Conservation (phyloP, 306 rosid genomes). For the Argentina anserina region DNA sequence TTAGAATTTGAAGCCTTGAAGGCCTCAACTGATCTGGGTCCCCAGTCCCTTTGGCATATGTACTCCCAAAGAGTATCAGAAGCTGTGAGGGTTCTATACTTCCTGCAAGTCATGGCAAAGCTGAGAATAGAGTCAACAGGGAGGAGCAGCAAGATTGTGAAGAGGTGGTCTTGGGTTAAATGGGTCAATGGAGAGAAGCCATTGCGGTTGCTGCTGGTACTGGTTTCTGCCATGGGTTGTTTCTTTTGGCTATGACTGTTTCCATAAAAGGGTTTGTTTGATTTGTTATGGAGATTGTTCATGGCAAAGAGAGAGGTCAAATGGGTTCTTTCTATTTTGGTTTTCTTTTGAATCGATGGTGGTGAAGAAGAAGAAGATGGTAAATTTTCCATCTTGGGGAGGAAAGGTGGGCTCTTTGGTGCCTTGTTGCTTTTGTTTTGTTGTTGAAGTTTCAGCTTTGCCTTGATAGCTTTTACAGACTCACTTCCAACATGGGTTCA, state of each 20-base stretch:
- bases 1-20: slow-evolving; percentile 37
- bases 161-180: slow-evolving; percentile 67
- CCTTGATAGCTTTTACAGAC: background rate
- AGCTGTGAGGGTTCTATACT: slow-evolving; percentile 46
- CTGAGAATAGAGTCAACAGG: slow-evolving; percentile 72
- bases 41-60: slow-evolving; percentile 72
- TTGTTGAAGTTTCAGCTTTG: slow-evolving; percentile 25
- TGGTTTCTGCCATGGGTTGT: slow-evolving; percentile 52
- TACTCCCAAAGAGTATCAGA: slow-evolving; percentile 75
- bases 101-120: slow-evolving; percentile 76
- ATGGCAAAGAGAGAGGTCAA: slow-evolving; percentile 1
- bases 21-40: slow-evolving; percentile 56
- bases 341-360: background rate
- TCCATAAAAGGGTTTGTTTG: background rate
- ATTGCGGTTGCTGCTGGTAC: slow-evolving; percentile 27
- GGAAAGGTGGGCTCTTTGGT: slow-evolving; percentile 27
- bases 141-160: slow-evolving; percentile 55
- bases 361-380: slow-evolving; percentile 35
- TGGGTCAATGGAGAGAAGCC: slow-evolving; percentile 66
- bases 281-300: slow-evolving; percentile 11
- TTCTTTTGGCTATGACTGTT: slow-evolving; percentile 31
- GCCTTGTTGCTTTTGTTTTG: slow-evolving; percentile 31
- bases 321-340: slow-evolving; percentile 23
- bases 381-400: slow-evolving; percentile 22
- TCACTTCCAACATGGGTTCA: background rate